These are phyloP conservation scores for Trichoderma harzianum DNA, from an alignment of 2,329 filamentous ascomycete genomes.

Conservation along the genomic window DNA sequence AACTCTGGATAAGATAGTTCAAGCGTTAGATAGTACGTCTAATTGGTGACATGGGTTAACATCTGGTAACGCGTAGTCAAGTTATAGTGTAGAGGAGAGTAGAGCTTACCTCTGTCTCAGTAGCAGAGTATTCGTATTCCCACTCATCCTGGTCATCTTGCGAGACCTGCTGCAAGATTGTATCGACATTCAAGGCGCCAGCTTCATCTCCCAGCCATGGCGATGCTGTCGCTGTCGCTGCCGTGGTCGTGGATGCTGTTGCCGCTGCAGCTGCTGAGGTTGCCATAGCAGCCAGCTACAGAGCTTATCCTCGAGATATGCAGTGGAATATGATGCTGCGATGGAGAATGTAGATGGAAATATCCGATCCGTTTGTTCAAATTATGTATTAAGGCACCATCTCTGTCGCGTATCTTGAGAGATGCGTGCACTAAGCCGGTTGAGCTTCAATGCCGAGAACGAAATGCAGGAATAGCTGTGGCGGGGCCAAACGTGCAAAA, in stretches of 20 bases:
- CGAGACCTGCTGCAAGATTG: slow-evolving; percentile 26
- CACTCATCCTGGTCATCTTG: slow-evolving; percentile 55
- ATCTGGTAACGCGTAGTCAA: neutral
- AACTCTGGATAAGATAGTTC: slow-evolving; percentile 61
- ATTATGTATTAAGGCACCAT: neutral
- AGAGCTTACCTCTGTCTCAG: slow-evolving; percentile 54
- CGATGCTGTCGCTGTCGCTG: neutral
- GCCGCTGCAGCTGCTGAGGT: neutral
- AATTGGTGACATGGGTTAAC: neutral
- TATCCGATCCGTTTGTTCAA: neutral
- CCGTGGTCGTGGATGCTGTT: neutral
- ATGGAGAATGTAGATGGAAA: neutral
- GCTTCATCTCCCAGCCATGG: slow-evolving; percentile 24
- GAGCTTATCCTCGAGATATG: neutral
- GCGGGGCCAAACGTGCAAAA: slow-evolving; percentile 6
- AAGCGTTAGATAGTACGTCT: slow-evolving; percentile 64
- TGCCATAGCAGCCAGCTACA: neutral
- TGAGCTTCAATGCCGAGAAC: neutral
- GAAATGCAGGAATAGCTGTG: neutral
- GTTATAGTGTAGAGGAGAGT: too few relatives aligned
- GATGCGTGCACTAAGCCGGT: neutral
- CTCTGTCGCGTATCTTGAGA: neutral
- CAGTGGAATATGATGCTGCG: neutral
- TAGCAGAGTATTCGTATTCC: slow-evolving; percentile 65
- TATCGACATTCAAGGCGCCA: slow-evolving; percentile 29